phyloP scores from a whole-genome alignment of 140 eudicot genomes.

The Flaveria floridana region DNA sequence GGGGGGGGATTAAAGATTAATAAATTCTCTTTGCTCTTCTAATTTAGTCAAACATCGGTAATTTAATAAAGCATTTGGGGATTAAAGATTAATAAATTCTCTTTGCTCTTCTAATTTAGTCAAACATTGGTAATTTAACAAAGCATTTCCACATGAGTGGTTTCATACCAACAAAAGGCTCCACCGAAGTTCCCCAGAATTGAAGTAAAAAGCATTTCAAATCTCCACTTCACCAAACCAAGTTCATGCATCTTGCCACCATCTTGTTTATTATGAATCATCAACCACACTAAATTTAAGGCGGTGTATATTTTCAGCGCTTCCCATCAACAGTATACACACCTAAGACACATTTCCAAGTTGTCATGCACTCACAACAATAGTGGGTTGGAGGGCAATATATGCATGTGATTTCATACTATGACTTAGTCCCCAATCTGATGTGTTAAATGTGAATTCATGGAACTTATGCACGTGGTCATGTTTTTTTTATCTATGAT shows the following conservation, averaged over 20 bases:
- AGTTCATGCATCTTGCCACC: constrained; percentile 20
- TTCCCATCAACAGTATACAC: neutral
- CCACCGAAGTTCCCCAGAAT: neutral
- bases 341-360: neutral
- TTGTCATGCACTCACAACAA: neutral
- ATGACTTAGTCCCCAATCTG: neutral
- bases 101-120: neutral
- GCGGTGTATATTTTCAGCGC: neutral
- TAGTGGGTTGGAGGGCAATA: constrained; percentile 6
- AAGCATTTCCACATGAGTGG: constrained; percentile 18
- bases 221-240: constrained; percentile 19
- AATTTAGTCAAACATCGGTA: no score
- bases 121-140: neutral
- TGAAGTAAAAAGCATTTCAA: neutral
- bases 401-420: neutral
- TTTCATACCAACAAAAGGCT: constrained; percentile 15
- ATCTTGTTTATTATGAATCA: neutral
- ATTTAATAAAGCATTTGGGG: no score
- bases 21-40: no score
- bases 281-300: neutral
- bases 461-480: neutral
- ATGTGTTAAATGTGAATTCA: neutral
- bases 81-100: no score
- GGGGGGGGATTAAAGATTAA: no score
- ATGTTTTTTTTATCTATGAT: no score